phyloP scores from a whole-genome alignment of 176 grass and related monocot species.

The Oryza meridionalis region DNA sequence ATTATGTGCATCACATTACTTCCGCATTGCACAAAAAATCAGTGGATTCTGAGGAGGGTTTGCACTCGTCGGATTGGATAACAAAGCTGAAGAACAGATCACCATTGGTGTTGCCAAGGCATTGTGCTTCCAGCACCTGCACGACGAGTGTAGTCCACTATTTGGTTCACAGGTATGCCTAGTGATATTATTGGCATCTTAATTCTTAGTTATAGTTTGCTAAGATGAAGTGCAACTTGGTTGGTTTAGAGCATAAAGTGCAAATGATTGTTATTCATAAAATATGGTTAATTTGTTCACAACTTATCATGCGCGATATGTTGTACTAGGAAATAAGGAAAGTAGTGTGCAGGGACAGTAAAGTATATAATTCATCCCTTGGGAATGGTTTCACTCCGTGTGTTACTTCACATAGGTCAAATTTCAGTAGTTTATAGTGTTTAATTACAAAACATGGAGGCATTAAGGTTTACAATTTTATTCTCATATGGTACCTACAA shows the following conservation, averaged over 20 bases:
- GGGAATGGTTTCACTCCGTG: too few relatives aligned
- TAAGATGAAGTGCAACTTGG: not conserved
- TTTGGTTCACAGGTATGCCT: conserved; percentile 73
- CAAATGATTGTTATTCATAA: not conserved
- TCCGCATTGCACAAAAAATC: conserved; percentile 61
- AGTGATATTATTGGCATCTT: not conserved
- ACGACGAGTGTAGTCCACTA: conserved; percentile 69
- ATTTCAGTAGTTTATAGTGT: too few relatives aligned
- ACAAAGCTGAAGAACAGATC: conserved; percentile 73
- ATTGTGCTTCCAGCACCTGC: conserved; percentile 67
- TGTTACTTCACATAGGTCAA: too few relatives aligned
- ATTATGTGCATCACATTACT: too few relatives aligned
- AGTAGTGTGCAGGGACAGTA: too few relatives aligned
- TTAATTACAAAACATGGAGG: too few relatives aligned
- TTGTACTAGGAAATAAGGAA: too few relatives aligned
- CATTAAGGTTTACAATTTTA: too few relatives aligned
- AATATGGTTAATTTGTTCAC: conserved; percentile 28
- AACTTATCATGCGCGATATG: too few relatives aligned
- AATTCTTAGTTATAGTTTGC: not conserved
- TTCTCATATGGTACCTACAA: too few relatives aligned
- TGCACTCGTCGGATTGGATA: conserved; percentile 85
- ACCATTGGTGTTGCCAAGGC: conserved; percentile 74
- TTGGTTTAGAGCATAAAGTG: not conserved
- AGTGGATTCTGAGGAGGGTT: conserved; percentile 33
- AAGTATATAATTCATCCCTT: too few relatives aligned